Base-by-base conservation (phyloP, 257 asterid species). In the Eucommia ulmoides region DNA sequence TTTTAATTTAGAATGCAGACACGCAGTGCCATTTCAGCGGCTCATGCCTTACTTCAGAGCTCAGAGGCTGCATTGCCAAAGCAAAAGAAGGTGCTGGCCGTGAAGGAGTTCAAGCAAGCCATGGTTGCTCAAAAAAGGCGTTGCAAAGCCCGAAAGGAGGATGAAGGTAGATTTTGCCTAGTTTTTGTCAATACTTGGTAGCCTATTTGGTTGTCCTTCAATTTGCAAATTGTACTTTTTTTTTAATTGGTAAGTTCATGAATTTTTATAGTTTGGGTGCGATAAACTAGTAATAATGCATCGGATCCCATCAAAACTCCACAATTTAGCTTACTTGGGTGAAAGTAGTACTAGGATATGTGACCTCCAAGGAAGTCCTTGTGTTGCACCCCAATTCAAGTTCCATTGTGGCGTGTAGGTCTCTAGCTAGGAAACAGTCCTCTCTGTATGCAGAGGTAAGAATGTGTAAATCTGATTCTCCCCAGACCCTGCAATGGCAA, bases 21-120 rank as follows among this genome's bases (percentile, higher is more conserved):
- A 21, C 80, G 74, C 20, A 68, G 79, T 45, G 81, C 83, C 29
- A 65, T 76, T 33, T 60, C 76, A 41, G 78, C 93, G 63, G 94
- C 82, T 48, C 68, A 72, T 69, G 56, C 72, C 46, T 83, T 88
- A 47, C 54, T 82, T 62, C 93, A 78, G 59, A 82, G 81, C 33
- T 85, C 82, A 49, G 94, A 88, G 56, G 75, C 59, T 54, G 76
- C 74, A 56, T 66, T 88, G 60, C 96, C 94, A 17, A 88, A 84
- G 58, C 94, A 80, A 54, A 88, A 76, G 72, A 69, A 74, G 64
- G 65, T 66, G 12, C 49, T 65, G 77, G 96, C 88, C 18, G 76
- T 76, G 21, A 62, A 53, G 46, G 93, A 67, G 65, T 60, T 65
- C 62, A 89, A 78, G 66, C 93, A 73, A 35, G 96, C 94, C 6